Base-by-base conservation (phyloP, 2,329 filamentous ascomycete genomes). In the Fusarium pininemorale region DNA sequence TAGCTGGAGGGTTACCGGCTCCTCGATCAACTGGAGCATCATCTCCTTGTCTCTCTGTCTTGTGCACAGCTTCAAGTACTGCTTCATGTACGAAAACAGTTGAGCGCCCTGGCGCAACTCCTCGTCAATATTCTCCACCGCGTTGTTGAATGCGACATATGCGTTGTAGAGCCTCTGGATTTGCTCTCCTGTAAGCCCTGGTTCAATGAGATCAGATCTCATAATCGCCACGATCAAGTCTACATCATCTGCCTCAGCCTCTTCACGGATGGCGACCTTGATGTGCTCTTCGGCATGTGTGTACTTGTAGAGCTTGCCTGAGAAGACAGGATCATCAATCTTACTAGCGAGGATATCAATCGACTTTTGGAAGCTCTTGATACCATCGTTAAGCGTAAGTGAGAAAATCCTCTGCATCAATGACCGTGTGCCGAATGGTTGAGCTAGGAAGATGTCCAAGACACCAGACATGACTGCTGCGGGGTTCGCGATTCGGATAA, bases 401-500 rank as follows among this genome's bases (percentile, higher is more conserved):
- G 94, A 94, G 80, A 99, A 98, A 69, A 99, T 98, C 28, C 96
- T 90, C 83, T 99, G 96, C 83, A 99, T 90, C 16, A 99, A 86
- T 16, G 95, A 98, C 59, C 95, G 90, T 2, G 95, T 89, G 26
- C 96, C 96, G 70, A 98, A 97, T 0, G 96, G 96, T 77, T 98
- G 96, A 13, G 96, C 96, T 67, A 98, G 88, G 85, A 99, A 99
- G 51, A 99, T 89, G 81, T 99, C 96, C 28, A 99, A 88, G 50
- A 98, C 92, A 26, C 93, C 93, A n/a, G 93, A 94, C 96, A 99
- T 98, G 74, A 99, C 96, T 11, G 95, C 94, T 2, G 96, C 96
- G 6, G 96, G 96, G 77, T 99, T 99, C 28, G 96, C 95, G 76
- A 98, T 94, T 64, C 96, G 91, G 79, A 99, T 98, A 53, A 98